Conservation (phyloP, 345 rosid genomes). For the Noccaea caerulescens region DNA sequence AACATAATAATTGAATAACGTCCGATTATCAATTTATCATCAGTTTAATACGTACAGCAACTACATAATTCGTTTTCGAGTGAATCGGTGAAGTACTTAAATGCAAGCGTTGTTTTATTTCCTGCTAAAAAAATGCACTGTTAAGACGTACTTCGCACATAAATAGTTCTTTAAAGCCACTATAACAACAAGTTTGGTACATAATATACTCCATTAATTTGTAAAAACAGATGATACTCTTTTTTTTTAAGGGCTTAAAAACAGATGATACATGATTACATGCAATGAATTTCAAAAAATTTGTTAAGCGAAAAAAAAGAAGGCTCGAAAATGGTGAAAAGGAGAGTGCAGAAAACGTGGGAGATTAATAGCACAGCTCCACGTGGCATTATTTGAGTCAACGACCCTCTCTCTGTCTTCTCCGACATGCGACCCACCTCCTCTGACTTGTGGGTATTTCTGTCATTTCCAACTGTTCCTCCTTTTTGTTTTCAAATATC, state of each 20-base stretch:
- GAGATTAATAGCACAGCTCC: neutral
- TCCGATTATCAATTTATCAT: neutral
- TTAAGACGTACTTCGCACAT: slow-evolving; percentile 8
- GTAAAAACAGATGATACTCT: too few species aligned
- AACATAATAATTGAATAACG: neutral
- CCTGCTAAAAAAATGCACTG: neutral
- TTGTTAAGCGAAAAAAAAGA: neutral
- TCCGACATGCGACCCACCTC: slow-evolving; percentile 25
- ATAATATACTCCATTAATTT: too few species aligned
- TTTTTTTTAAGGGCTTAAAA: too few species aligned
- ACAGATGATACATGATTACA: too few species aligned
- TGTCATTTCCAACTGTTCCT: neutral
- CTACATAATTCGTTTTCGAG: neutral
- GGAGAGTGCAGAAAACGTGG: slow-evolving; percentile 36
- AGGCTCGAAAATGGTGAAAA: neutral
- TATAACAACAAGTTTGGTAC: too few species aligned
- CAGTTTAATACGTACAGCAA: neutral
- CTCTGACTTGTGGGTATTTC: neutral
- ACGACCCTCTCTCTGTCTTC: neutral
- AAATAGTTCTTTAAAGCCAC: too few species aligned
- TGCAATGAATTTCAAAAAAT: too few species aligned
- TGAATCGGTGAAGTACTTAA: neutral
- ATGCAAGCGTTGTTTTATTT: neutral
- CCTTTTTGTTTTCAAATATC: too few species aligned
- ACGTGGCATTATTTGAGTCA: slow-evolving; percentile 15